Evolutionary conservation across 163 green algal species (phyloP), one percentile per base, ranked within the genome.

Genomic region (Scenedesmus sp.): DNA sequence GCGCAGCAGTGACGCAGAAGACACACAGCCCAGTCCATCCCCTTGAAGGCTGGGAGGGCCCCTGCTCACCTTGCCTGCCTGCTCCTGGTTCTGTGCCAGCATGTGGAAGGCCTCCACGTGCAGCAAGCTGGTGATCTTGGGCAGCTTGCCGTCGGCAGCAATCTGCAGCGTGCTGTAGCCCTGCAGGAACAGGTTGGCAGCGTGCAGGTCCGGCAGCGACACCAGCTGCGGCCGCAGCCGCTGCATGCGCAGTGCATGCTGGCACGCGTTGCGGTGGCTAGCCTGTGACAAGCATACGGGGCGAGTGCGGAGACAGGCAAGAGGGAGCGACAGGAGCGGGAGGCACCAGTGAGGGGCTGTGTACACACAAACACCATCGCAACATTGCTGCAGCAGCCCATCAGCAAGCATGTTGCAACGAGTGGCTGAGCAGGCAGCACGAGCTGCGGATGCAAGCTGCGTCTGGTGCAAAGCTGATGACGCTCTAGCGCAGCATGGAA

Each of bases 141-240:
- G 78, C 87, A 91, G 78, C 78, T 91, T 86, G 87, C 87, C 79
- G 61, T 91, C 87, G 22, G 53, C 44, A 44, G 78, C 87, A 44
- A 82, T 86, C 73, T 88, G 83, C 83, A 73, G 81, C 44, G 51
- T 73, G 53, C 44, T 86, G 76, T 91, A 79, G n/a, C 35, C 87
- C 78, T 91, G 87, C 87, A 91, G 78, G 79, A 87, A 91, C 76
- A 91, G 79, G 87, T 91, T 91, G 79, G 78, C 76, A 2, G 87
- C 87, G 51, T 91, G 87, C 78, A 91, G 78, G 59, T 91, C 87
- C 15, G 53, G 56, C 87, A 91, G 78, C 9, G 40, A 20, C 78
- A 87, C 87, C 33, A 73, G 46, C 10, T 12, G 35, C 4, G 53
- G 37, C 56, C 49, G 46, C 49, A 68, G 7, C 35, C n/a, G 87